Conservation (phyloP, 1,284 basidiomycete species). For the Lentinus polychrous region DNA sequence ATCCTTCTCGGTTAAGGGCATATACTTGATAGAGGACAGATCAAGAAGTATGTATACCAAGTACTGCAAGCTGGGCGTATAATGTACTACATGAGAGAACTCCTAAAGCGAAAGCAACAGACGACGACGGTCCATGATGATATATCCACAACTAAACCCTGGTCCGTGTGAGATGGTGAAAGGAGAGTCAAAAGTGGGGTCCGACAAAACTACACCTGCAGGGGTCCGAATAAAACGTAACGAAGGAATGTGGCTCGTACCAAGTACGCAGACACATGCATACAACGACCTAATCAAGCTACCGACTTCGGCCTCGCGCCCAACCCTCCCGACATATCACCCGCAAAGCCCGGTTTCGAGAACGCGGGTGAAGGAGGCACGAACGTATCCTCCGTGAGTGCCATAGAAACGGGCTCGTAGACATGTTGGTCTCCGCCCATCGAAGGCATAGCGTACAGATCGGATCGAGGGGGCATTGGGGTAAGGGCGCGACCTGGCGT, state of each 20-base stretch:
- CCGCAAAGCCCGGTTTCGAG: conserved; percentile 34
- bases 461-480: conserved; percentile 40
- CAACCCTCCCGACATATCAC: conserved; percentile 14
- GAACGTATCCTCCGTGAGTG: conserved; percentile 67
- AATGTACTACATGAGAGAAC: not conserved
- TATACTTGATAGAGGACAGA: not conserved
- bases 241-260: too few species aligned
- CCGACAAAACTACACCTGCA: too few species aligned
- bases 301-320: conserved; percentile 38
- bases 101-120: not conserved
- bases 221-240: too few species aligned
- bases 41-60: not conserved
- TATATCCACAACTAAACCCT: too few species aligned
- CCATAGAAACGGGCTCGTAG: conserved; percentile 72
- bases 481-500: conserved; percentile 37
- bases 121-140: too few species aligned
- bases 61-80: not conserved
- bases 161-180: too few species aligned
- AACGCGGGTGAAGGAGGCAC: conserved; percentile 60
- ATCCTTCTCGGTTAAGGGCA: too few species aligned
- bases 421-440: conserved; percentile 25
- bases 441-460: conserved; percentile 16
- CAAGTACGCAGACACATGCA: too few species aligned
- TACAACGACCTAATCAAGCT: conserved; percentile 23
- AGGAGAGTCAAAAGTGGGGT: too few species aligned